Percentiles rank a stretch among this genome's conserved stretches.
These are phyloP conservation scores for Trypanosoma congolense DNA, from an alignment of 208 protist species.

Conservation along the genomic window DNA sequence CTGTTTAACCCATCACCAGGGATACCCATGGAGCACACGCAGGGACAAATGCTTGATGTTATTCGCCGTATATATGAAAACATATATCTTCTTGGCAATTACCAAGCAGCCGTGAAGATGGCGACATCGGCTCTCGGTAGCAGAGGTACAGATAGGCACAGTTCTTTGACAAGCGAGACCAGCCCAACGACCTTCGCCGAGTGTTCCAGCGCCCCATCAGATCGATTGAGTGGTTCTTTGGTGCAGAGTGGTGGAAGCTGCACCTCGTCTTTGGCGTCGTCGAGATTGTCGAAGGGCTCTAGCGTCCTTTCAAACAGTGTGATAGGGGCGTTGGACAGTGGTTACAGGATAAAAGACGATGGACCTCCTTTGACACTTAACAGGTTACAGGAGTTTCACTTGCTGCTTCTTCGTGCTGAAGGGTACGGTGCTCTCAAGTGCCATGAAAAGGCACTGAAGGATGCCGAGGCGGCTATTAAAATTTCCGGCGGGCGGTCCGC, in stretches of 20 bases:
- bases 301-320: neutral
- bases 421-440: constrained; percentile 45
- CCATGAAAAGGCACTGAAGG: constrained; percentile 55
- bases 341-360: constrained; percentile 1
- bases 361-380: constrained; percentile 27
- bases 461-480: constrained; percentile 48
- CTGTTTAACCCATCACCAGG: neutral
- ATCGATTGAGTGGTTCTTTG: neutral
- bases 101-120: constrained; percentile 44
- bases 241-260: neutral
- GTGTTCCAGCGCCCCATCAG: neutral
- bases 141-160: neutral
- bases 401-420: constrained; percentile 70
- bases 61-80: constrained; percentile 66
- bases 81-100: constrained; percentile 55
- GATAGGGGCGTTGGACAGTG: constrained; percentile 1
- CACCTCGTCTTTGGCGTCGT: neutral
- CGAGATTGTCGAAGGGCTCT: neutral
- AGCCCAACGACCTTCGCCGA: neutral
- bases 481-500: constrained; percentile 43
- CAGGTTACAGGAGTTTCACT: constrained; percentile 45
- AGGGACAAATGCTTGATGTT: constrained; percentile 60
- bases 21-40: constrained; percentile 37
- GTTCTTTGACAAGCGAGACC: neutral
- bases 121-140: constrained; percentile 28